A percentile compares a stretch with the other conserved stretches of the same genome.
Evolutionary conservation across 2,329 filamentous ascomycete genomes (phyloP).

Genomic region (Ophiosphaerella herpotricha): DNA sequence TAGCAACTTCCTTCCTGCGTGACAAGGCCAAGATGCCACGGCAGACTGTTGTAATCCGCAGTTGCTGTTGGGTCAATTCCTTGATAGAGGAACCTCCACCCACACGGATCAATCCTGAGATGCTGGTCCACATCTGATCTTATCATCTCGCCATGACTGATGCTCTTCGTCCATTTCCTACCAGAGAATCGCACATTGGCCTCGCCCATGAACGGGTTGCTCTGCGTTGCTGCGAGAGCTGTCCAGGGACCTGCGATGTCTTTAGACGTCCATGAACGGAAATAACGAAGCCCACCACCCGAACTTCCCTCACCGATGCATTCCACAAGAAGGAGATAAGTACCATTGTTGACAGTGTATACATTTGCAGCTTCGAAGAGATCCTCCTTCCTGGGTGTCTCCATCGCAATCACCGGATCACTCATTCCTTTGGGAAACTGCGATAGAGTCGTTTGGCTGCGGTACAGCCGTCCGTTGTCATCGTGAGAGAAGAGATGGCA

Average conservation of each 20-base stretch:
- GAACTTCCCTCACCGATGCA: constrained; percentile 38
- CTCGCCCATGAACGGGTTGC: constrained; percentile 46
- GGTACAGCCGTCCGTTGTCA: constrained; percentile 50
- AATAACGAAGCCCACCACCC: constrained; percentile 39
- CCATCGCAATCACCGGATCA: constrained; percentile 43
- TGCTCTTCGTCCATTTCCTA: constrained; percentile 45
- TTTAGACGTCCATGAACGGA: constrained; percentile 47
- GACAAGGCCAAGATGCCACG: constrained; percentile 45
- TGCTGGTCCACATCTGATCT: constrained; percentile 46
- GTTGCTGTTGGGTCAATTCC: constrained; percentile 40
- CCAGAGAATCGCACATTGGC: constrained; percentile 46
- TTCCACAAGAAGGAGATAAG: constrained; percentile 49
- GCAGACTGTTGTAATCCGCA: constrained; percentile 44
- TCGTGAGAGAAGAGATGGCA: constrained; percentile 51
- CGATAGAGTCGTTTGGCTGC: constrained; percentile 40
- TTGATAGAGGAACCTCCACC: constrained; percentile 47
- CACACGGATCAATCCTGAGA: constrained; percentile 41
- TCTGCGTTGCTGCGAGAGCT: constrained; percentile 41
- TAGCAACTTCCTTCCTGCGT: constrained; percentile 18
- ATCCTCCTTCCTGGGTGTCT: constrained; percentile 29
- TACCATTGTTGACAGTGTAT: constrained; percentile 36
- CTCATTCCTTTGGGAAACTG: constrained; percentile 46
- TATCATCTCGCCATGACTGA: constrained; percentile 45
- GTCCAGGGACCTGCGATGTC: constrained; percentile 43
- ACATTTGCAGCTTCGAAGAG: constrained; percentile 49